phyloP scores from a whole-genome alignment of 2,329 filamentous ascomycete species.

The Xylariomycetidae sp. region DNA sequence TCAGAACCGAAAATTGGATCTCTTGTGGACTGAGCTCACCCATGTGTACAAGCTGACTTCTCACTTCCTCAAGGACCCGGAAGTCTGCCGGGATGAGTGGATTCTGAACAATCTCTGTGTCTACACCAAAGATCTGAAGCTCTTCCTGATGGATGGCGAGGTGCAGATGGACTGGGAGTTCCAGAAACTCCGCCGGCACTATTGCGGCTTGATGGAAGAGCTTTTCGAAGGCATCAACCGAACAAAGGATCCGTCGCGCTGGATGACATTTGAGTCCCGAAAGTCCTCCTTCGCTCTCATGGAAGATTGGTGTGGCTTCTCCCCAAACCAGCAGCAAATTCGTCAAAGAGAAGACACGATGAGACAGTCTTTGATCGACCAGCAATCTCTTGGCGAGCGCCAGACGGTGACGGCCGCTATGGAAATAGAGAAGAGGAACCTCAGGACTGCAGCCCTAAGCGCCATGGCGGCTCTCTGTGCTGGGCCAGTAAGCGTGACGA shows the following conservation, averaged over 20 bases:
- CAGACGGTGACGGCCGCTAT: slow-evolving; percentile 80
- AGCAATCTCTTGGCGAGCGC: slow-evolving; percentile 69
- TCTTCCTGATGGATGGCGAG: slow-evolving; percentile 91
- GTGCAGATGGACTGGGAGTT: slow-evolving; percentile 94
- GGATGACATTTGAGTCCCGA: slow-evolving; percentile 95
- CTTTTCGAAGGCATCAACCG: slow-evolving; percentile 87
- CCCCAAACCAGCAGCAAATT: slow-evolving; percentile 80
- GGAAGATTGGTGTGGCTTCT: slow-evolving; percentile 99
- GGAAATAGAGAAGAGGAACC: slow-evolving; percentile 93
- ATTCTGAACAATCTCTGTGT: slow-evolving; percentile 81
- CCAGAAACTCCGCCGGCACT: slow-evolving; percentile 84
- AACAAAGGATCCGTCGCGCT: slow-evolving; percentile 76
- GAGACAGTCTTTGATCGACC: slow-evolving; percentile 76
- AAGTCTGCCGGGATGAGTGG: slow-evolving; percentile 82
- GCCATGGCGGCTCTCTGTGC: slow-evolving; percentile 93
- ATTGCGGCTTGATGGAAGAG: slow-evolving; percentile 88
- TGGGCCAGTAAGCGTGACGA: slow-evolving; percentile 77
- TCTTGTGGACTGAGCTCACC: slow-evolving; percentile 87
- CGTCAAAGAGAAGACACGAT: slow-evolving; percentile 79
- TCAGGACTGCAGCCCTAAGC: slow-evolving; percentile 83
- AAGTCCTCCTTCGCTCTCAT: slow-evolving; percentile 95
- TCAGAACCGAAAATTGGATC: slow-evolving; percentile 76
- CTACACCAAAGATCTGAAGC: slow-evolving; percentile 85
- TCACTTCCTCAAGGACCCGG: slow-evolving; percentile 73
- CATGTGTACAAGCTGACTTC: slow-evolving; percentile 94